phyloP scores from a whole-genome alignment of 2,329 filamentous ascomycete genomes.

The Biscogniauxia marginata region DNA sequence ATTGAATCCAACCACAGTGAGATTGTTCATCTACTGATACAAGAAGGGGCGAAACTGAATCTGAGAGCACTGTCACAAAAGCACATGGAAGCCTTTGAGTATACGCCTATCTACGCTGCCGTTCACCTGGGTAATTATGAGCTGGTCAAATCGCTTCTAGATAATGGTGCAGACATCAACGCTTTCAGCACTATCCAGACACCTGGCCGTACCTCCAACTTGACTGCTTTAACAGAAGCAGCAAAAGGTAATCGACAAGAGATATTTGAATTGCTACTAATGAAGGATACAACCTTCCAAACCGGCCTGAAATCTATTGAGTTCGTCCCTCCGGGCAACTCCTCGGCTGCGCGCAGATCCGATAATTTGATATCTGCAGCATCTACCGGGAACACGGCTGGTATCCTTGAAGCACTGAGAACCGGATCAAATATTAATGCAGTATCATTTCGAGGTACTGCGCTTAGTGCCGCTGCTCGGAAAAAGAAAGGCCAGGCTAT shows the following conservation, averaged over 20 bases:
- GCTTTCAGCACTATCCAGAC: neutral
- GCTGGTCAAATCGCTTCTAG: neutral
- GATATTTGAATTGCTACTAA: neutral
- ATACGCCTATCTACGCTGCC: neutral
- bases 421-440: conserved; percentile 3
- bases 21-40: too few relatives aligned
- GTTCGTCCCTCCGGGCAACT: too few relatives aligned
- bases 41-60: too few relatives aligned
- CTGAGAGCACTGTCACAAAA: too few relatives aligned
- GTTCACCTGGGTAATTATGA: neutral
- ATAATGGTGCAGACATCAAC: conserved; percentile 2
- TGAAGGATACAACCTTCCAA: conserved; percentile 1
- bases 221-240: conserved; percentile 7
- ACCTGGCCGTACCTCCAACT: neutral
- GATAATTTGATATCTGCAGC: neutral
- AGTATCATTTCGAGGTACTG: conserved; percentile 1
- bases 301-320: neutral
- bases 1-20: too few relatives aligned
- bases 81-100: neutral
- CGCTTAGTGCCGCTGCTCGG: conserved; percentile 3
- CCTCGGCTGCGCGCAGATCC: neutral
- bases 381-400: neutral
- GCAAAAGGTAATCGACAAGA: neutral
- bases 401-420: neutral
- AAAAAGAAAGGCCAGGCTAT: conserved; percentile 1